Conservation (phyloP, 495 filamentous ascomycete species). For the Talaromyces adpressus region DNA sequence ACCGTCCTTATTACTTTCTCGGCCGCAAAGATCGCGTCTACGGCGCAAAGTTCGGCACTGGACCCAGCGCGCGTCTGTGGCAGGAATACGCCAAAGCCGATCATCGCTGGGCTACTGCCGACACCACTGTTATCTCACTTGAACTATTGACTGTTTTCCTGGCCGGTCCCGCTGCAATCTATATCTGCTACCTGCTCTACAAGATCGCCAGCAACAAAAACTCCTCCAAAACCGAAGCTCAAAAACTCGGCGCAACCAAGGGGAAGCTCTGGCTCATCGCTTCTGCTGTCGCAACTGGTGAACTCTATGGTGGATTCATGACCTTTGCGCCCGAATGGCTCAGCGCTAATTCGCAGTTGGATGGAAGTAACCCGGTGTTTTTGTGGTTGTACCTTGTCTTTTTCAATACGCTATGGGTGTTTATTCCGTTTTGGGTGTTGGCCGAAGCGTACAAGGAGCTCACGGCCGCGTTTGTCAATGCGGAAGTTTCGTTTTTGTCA, state of each 20-base stretch:
- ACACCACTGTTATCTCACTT: constrained; percentile 70
- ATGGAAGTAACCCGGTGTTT: constrained; percentile 79
- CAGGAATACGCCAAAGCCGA: constrained; percentile 92
- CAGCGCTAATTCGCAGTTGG: constrained; percentile 65
- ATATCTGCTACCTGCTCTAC: constrained; percentile 59
- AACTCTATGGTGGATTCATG: constrained; percentile 95
- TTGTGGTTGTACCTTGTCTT: constrained; percentile 82
- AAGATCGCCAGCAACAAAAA: constrained; percentile 19
- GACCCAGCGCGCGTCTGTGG: constrained; percentile 68
- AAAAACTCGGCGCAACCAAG: constrained; percentile 30
- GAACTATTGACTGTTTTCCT: constrained; percentile 81
- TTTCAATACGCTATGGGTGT: constrained; percentile 90
- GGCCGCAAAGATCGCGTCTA: constrained; percentile 52
- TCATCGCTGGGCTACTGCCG: constrained; percentile 69
- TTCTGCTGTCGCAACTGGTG: constrained; percentile 76
- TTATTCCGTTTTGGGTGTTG: constrained; percentile 69
- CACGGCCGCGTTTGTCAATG: constrained; percentile 43
- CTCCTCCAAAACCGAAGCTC: constrained; percentile 5
- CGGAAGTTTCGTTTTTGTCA: not conserved
- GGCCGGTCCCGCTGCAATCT: constrained; percentile 65
- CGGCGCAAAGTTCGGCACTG: constrained; percentile 61
- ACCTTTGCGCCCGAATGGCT: constrained; percentile 96
- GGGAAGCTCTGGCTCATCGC: constrained; percentile 62
- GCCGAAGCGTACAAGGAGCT: constrained; percentile 59
- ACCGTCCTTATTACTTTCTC: constrained; percentile 45